Percentiles rank a stretch among this genome's conserved stretches.
Evolutionary conservation across 2,329 filamentous ascomycete species (phyloP).

Genomic region (Ophiostoma ulmi): DNA sequence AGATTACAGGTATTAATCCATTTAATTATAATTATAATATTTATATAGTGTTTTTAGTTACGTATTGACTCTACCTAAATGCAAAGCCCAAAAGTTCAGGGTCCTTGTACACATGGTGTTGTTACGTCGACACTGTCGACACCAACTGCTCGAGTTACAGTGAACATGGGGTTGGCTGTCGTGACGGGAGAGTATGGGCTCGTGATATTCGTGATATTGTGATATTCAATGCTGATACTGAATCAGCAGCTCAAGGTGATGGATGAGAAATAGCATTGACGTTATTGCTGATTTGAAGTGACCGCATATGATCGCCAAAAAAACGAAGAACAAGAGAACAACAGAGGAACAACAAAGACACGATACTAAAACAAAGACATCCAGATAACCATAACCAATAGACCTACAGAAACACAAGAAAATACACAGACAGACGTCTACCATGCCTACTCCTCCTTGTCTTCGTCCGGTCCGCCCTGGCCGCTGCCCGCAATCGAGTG

Average conservation of each 20-base stretch:
- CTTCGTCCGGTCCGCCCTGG: conserved; percentile 22
- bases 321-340: neutral
- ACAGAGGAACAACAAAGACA: neutral
- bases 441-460: conserved; percentile 27
- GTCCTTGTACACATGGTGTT: too few relatives aligned
- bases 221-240: too few relatives aligned
- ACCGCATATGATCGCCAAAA: neutral
- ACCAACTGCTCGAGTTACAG: too few relatives aligned
- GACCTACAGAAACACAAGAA: neutral
- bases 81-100: too few relatives aligned
- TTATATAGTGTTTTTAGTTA: neutral
- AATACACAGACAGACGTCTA: neutral
- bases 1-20: neutral
- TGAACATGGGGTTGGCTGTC: too few relatives aligned
- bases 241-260: neutral
- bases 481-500: conserved; percentile 55
- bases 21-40: neutral
- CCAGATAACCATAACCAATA: neutral
- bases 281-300: neutral
- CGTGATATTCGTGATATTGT: too few relatives aligned
- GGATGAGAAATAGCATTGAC: neutral
- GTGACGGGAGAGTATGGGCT: too few relatives aligned
- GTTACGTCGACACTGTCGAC: too few relatives aligned
- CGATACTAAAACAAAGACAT: neutral
- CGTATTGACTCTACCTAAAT: too few relatives aligned